Evolutionary conservation across 2,329 filamentous ascomycete genomes (phyloP), one percentile per base, ranked within the genome.

Genomic region (Clonostachys byssicola): DNA sequence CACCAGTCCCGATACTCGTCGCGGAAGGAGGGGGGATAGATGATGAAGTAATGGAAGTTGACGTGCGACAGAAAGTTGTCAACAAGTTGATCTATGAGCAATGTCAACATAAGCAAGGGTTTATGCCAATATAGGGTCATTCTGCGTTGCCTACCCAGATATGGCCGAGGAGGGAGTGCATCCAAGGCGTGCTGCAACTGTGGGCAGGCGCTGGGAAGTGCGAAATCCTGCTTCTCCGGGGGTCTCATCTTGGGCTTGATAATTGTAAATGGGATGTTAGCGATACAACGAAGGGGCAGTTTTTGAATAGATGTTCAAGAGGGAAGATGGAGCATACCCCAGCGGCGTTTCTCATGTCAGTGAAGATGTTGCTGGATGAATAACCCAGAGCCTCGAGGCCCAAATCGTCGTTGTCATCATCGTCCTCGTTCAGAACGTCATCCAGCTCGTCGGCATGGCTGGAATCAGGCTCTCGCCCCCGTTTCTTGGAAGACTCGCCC

Each of bases 41-140:
- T 52, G 43, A 68, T 63, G 48, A 69, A 69, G 56, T 66, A 65
- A 49, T 68, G 65, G 44, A 58, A 68, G 49, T 70, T 70, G 50
- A 63, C 65, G 39, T 60, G 57, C 43, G 58, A 56, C 13, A 70
- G 53, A 45, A 69, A 70, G 51, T 66, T 66, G 38, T 70, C 61
- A 10, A 70, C 59, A 7, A 70, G 55, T 10, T 52, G 54, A 48
- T 69, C 67, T 70, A n/a, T 16, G 43, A 55, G 49, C 35, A 41
- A 13, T 13, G 18, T 13, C 12, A 35, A 10, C 9, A 30, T 10
- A 10, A 30, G 23, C 8, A 30, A 30, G 3, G 9, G 8, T 4
- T 30, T 30, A 30, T 30, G 9, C 23, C n/a, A 10, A 6, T 36
- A 17, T 12, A 17, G 12, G 13, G 36, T 34, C 14, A 35, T 30